phyloP scores from a whole-genome alignment of 1,284 basidiomycete species.

The Papiliotrema terrestris region DNA sequence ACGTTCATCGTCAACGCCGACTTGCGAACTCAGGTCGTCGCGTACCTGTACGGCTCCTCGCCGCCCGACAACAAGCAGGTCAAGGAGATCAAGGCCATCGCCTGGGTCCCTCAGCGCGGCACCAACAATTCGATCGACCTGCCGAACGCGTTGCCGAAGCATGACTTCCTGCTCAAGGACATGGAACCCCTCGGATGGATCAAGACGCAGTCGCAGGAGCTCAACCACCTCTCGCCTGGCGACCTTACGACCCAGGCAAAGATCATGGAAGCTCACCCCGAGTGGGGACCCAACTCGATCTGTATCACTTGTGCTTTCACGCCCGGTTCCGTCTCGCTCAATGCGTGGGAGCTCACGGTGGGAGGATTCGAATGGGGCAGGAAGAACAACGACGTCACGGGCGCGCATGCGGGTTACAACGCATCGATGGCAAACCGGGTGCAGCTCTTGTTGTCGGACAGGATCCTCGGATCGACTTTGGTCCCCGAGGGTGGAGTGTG shows the following conservation, averaged over 20 bases:
- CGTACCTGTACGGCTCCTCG: conserved; percentile 86
- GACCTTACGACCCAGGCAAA: conserved; percentile 96
- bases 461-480: conserved; percentile 84
- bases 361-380: conserved; percentile 98
- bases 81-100: conserved; percentile 96
- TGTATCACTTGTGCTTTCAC: conserved; percentile 95
- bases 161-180: conserved; percentile 91
- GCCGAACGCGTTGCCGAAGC: conserved; percentile 78
- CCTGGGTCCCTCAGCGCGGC: conserved; percentile 93
- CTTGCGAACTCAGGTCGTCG: conserved; percentile 92
- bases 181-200: conserved; percentile 96
- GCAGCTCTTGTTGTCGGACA: conserved; percentile 89
- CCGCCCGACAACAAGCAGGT: conserved; percentile 97
- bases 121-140: conserved; percentile 91
- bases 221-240: conserved; percentile 84
- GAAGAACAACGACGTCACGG: conserved; percentile 82
- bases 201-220: conserved; percentile 89
- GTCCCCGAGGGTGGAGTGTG: conserved; percentile 87
- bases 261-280: conserved; percentile 91
- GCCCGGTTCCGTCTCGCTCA: conserved; percentile 92
- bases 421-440: conserved; percentile 96
- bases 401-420: conserved; percentile 87
- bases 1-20: conserved; percentile 93
- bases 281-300: conserved; percentile 91
- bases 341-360: conserved; percentile 83